Conservation (phyloP, 2,329 filamentous ascomycete genomes). For the Celoporthe dispersa region DNA sequence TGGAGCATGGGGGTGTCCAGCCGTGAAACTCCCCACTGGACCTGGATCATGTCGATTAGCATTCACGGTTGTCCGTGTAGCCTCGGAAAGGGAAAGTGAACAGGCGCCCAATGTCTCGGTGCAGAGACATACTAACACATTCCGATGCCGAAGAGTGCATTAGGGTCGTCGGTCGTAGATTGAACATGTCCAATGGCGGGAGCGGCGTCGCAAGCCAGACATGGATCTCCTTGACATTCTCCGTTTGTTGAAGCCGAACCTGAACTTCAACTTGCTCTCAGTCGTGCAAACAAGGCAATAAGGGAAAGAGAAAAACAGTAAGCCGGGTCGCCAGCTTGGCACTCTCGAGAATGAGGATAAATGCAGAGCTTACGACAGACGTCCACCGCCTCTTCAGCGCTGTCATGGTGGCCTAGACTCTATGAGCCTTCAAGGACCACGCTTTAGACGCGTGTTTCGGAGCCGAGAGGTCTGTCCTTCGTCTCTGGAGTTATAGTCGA, state of each 20-base stretch:
- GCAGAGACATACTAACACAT: neutral
- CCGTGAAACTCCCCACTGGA: neutral
- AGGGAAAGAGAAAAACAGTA: no score
- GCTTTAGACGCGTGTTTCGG: neutral
- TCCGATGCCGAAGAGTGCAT: slow-evolving; percentile 14
- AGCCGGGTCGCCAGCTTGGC: neutral
- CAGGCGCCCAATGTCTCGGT: slow-evolving; percentile 9
- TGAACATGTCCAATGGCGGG: neutral
- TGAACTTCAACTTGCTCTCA: neutral
- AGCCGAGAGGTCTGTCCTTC: neutral
- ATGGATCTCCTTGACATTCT: neutral
- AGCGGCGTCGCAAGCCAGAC: neutral
- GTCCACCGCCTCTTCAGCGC: neutral
- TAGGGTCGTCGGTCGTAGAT: slow-evolving; percentile 5
- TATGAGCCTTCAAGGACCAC: neutral
- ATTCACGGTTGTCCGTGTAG: neutral
- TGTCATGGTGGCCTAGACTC: neutral
- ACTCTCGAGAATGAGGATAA: neutral
- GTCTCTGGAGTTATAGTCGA: neutral
- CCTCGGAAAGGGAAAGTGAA: neutral
- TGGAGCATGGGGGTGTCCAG: neutral
- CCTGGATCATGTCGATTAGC: neutral
- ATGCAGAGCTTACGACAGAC: neutral
- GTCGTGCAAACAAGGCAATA: neutral
- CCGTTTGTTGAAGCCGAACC: neutral